Percentiles rank a stretch among this genome's conserved stretches.
Conservation (phyloP, 257 asterid species). For the Salvia miltiorrhiza region DNA sequence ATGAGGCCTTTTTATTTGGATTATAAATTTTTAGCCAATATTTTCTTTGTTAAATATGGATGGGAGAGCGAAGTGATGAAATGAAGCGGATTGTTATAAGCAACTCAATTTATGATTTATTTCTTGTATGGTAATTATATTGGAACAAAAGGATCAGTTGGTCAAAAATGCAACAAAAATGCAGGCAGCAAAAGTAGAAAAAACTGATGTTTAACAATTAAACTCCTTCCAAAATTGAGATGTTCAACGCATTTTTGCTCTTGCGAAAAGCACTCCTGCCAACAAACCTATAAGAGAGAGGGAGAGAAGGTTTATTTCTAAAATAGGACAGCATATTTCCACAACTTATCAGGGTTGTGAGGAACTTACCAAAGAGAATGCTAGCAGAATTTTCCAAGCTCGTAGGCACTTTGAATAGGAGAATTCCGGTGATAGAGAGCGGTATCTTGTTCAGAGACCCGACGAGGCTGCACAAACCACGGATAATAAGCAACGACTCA, state of each 20-base stretch:
- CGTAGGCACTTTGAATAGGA: conserved; percentile 78
- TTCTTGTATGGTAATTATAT: neutral
- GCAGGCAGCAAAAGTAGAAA: neutral
- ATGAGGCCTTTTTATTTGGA: no score
- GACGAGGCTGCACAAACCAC: conserved; percentile 87
- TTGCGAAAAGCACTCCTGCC: conserved; percentile 88
- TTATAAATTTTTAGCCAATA: no score
- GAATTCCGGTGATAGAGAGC: conserved; percentile 85
- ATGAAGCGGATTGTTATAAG: no score
- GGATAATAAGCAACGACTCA: neutral
- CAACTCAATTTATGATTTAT: neutral
- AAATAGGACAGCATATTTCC: neutral
- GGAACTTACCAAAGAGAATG: conserved; percentile 69
- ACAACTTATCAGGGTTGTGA: no score
- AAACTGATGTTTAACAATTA: neutral
- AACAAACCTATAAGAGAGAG: conserved; percentile 50
- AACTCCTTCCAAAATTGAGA: conserved; percentile 28
- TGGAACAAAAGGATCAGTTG: neutral
- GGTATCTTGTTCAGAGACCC: conserved; percentile 96
- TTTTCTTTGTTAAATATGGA: no score
- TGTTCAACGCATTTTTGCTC: conserved; percentile 73
- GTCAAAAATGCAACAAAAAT: neutral
- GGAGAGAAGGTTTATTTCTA: neutral
- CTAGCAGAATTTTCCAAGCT: conserved; percentile 82
- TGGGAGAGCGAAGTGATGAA: no score